These are phyloP conservation scores for Waitea zeae DNA, from an alignment of 1,284 basidiomycete species.

Conservation along the genomic window DNA sequence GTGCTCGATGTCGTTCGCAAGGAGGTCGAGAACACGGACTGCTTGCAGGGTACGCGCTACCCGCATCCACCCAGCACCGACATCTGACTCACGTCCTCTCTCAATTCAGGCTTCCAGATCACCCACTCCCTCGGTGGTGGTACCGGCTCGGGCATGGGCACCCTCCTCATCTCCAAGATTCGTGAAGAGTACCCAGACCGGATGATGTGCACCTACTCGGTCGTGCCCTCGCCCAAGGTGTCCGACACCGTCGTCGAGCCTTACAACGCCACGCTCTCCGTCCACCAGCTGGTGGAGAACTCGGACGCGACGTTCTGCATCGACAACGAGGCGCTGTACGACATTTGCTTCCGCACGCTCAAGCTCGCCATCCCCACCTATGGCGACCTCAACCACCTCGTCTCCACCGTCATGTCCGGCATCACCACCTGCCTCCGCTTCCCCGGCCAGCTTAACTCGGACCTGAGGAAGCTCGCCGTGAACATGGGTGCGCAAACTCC, in stretches of 20 bases:
- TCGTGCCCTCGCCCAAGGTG: conserved; percentile 90
- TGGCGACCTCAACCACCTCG: conserved; percentile 93
- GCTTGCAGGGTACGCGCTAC: conserved; percentile 58
- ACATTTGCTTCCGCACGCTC: conserved; percentile 94
- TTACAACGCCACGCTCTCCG: conserved; percentile 90
- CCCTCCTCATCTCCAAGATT: conserved; percentile 81
- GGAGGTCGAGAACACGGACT: conserved; percentile 85
- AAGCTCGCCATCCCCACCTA: conserved; percentile 91
- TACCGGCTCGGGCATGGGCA: conserved; percentile 89
- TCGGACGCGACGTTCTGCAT: conserved; percentile 94
- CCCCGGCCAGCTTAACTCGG: conserved; percentile 98
- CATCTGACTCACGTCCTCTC: background rate
- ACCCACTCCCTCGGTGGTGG: conserved; percentile 95
- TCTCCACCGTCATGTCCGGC: conserved; percentile 96
- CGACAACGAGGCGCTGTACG: conserved; percentile 96
- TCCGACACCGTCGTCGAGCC: conserved; percentile 98
- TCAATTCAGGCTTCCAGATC: conserved; percentile 89
- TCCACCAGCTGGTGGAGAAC: conserved; percentile 94
- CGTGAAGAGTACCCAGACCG: conserved; percentile 90
- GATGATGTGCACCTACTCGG: conserved; percentile 96
- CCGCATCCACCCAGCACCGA: conserved; percentile 2
- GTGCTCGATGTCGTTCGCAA: conserved; percentile 82
- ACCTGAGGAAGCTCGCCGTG: conserved; percentile 91
- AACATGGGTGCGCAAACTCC: conserved; percentile 70
- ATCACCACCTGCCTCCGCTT: conserved; percentile 93